Evolutionary conservation across 768 basidiomycete genomes (phyloP), one percentile per base, ranked within the genome.

Genomic region (Russula compacta): DNA sequence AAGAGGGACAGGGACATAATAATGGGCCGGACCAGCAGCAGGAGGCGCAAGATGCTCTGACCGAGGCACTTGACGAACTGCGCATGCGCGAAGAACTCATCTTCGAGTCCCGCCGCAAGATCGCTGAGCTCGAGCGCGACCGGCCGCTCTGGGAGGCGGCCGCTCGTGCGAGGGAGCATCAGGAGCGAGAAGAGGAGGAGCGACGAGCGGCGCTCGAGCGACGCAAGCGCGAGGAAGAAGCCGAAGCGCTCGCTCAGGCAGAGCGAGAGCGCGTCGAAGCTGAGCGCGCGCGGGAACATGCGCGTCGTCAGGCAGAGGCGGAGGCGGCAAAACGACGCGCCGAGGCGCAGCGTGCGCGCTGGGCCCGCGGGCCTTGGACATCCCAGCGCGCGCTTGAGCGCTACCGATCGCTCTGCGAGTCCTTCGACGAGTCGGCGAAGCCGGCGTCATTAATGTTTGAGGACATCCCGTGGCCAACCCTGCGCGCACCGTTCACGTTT

Each of bases 391-490:
- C 90, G 5, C 73, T 91, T 33, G 87, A 90, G 66, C 80, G 84
- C 33, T 92, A 87, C 72, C 81, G 75, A 48, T 68, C 71, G 36
- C 76, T 87, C 7, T 75, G 79, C 61, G 83, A 83, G 21, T 75
- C 77, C 36, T 92, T 92, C 68, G 87, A 91, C 70, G 67, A 73
- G 15, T 73, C 80, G 71, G 74, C 78, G 3, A 64, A 73, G 40
- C 76, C 78, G 21, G 71, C 77, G 14, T 81, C 83, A 3, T 70
- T 89, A n/a, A 71, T 77, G 3, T 83, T 84, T 60, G 79, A 83
- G 49, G 78, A 77, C 43, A 76, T 92, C 35, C 88, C 89, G 0
- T 92, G 89, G 89, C 90, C 90, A 2, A 82, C 85, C 14, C 70
- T 92, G 39, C 74, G 76, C 51, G 72, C 79, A 21, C 85, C 85